A percentile compares a stretch with the other conserved stretches of the same genome.
Evolutionary conservation across 441 rosid species (phyloP).

Genomic region (Biscutella laevigata): DNA sequence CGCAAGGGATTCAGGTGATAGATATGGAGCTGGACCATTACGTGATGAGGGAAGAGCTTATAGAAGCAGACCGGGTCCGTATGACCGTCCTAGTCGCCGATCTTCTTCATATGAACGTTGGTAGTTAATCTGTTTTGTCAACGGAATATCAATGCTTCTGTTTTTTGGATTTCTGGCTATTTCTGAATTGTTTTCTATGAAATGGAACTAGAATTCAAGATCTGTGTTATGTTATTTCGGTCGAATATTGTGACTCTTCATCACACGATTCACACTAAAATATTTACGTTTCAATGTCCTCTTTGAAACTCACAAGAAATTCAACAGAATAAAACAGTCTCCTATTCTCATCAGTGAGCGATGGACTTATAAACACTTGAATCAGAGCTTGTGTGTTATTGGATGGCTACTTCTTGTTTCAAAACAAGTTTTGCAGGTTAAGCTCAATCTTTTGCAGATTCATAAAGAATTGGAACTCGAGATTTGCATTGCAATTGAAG

Average conservation of each 20-base stretch:
- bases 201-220: background rate
- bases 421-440: no score
- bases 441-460: no score
- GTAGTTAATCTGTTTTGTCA: constrained; percentile 19
- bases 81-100: constrained; percentile 61
- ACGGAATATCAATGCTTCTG: background rate
- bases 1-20: constrained; percentile 43
- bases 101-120: constrained; percentile 68
- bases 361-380: no score
- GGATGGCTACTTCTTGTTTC: no score
- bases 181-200: no score
- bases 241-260: background rate
- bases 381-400: no score
- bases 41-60: constrained; percentile 55
- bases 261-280: background rate
- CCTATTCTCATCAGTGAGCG: no score
- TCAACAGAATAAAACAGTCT: background rate
- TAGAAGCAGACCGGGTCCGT: constrained; percentile 55
- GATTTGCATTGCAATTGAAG: no score
- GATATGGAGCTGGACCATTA: constrained; percentile 52
- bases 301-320: background rate
- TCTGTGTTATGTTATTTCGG: background rate
- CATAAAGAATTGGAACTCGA: no score
- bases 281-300: background rate
- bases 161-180: background rate